Evolutionary conservation across 2,329 filamentous ascomycete species (phyloP), one percentile per base, ranked within the genome.

Genomic region (Colletotrichum shisoi): DNA sequence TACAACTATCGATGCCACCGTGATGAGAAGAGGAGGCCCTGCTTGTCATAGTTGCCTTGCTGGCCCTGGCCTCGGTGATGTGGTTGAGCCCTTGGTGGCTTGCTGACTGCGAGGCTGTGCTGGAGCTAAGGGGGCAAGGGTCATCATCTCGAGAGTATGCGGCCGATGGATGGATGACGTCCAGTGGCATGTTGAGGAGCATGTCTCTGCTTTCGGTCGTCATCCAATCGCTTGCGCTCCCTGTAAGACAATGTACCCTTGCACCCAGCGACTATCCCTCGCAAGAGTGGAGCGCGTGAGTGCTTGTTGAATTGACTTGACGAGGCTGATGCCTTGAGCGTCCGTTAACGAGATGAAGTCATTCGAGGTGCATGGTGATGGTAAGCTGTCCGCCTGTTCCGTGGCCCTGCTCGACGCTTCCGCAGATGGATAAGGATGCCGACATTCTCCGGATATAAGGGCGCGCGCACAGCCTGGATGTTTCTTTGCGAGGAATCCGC

Each of bases 181-280:
- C 64, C 64, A 67, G 64, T 67, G 27, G 61, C 54, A 64, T 44
- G 8, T 21, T 49, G 61, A 54, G 54, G 17, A 58, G 19, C n/a
- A 27, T 17, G 15, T 54, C 45, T 27, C 7, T 63, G 57, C 51
- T 62, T 34, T 70, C 69, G 69, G 49, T 69, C 51, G 46, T 57
- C 44, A 37, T 52, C 69, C 69, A 70, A 70, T 70, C 69, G 69
- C 67, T 70, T 70, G 62, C 40, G 59, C 57, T 67, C 58, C 67
- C 52, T 57, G 17, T 12, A 37, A 56, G 61, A 67, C 54, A 64
- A 19, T 48, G 42, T 44, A 67, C 42, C 64, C 64, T 59, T 59
- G 61, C 64, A 45, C 48, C 54, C 15, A 58, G 61, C 44, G 61
- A 64, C 24, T 44, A 67, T 67, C 54, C 64, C 64, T 54, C 61